Evolutionary conservation across 441 rosid species (phyloP).

Genomic region (Adansonia grandidieri): DNA sequence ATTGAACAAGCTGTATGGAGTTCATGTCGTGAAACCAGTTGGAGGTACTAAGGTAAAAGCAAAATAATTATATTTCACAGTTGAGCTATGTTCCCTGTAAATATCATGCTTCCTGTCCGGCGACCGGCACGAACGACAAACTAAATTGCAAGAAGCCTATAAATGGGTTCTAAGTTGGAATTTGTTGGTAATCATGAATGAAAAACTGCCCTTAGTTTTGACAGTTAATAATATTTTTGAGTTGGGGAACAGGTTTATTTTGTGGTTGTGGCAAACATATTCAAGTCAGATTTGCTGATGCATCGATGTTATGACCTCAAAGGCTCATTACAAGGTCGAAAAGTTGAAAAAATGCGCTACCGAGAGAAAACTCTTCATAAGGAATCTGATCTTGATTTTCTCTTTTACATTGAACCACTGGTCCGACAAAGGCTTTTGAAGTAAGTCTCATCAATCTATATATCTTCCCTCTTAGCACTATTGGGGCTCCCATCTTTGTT

Average conservation of each 20-base stretch:
- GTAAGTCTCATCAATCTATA: slow-evolving; percentile 36
- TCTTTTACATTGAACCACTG: slow-evolving; percentile 57
- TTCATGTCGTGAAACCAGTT: slow-evolving; percentile 47
- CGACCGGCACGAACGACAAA: background rate
- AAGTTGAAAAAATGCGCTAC: slow-evolving; percentile 32
- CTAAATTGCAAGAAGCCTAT: background rate
- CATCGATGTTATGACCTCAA: slow-evolving; percentile 57
- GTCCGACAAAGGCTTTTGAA: slow-evolving; percentile 43
- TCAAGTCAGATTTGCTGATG: slow-evolving; percentile 38
- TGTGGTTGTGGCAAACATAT: slow-evolving; percentile 46
- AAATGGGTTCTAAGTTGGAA: too few species aligned
- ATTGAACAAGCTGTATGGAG: slow-evolving; percentile 46
- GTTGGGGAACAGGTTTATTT: slow-evolving; percentile 50
- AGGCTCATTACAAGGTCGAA: slow-evolving; percentile 59
- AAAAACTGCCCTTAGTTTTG: background rate
- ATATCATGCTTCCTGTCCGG: background rate
- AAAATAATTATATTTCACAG: background rate
- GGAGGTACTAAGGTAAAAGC: slow-evolving; percentile 50
- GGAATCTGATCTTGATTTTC: slow-evolving; percentile 56
- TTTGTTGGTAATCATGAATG: too few species aligned
- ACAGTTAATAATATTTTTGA: background rate
- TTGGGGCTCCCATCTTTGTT: background rate
- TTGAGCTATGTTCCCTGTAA: background rate
- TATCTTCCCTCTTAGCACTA: slow-evolving; percentile 1
- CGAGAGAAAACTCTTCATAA: slow-evolving; percentile 45